Percentiles rank a stretch among this genome's conserved stretches.
Conservation (phyloP, 768 basidiomycete species). For the Pleurotus cornucopiae region DNA sequence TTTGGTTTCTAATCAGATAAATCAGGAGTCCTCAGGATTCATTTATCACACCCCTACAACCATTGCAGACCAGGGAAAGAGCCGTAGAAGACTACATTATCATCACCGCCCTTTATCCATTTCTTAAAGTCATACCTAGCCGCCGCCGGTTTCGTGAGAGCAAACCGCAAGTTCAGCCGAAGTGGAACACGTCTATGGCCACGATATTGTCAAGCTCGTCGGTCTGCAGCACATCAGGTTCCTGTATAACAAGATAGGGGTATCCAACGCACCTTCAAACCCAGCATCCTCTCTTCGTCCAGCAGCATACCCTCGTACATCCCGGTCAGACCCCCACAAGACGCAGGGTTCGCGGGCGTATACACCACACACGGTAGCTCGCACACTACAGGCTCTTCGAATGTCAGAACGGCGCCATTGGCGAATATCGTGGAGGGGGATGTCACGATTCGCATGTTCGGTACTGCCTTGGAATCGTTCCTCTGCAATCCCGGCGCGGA, state of each 20-base stretch:
- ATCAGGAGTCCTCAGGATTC: no score
- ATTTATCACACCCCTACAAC: no score
- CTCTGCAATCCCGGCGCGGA: not conserved
- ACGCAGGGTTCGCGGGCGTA: not conserved
- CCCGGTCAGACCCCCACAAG: not conserved
- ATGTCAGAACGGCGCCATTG: slow-evolving; percentile 11
- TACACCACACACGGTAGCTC: slow-evolving; percentile 23
- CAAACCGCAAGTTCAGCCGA: not conserved
- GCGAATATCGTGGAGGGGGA: slow-evolving; percentile 3
- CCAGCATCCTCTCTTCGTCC: slow-evolving; percentile 38
- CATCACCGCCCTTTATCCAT: no score
- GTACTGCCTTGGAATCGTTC: not conserved
- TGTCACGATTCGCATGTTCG: not conserved
- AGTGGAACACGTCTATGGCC: slow-evolving; percentile 2
- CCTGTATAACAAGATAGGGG: not conserved
- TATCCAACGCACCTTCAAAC: slow-evolving; percentile 8
- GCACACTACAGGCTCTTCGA: slow-evolving; percentile 21
- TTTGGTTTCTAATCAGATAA: no score
- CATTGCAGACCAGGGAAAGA: no score
- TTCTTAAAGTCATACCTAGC: no score
- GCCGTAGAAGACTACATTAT: no score
- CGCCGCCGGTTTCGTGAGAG: no score
- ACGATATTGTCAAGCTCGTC: slow-evolving; percentile 1
- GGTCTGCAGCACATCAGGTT: not conserved
- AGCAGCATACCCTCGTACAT: slow-evolving; percentile 30